Conservation (phyloP, 345 rosid species). For the Ricinus communis region DNA sequence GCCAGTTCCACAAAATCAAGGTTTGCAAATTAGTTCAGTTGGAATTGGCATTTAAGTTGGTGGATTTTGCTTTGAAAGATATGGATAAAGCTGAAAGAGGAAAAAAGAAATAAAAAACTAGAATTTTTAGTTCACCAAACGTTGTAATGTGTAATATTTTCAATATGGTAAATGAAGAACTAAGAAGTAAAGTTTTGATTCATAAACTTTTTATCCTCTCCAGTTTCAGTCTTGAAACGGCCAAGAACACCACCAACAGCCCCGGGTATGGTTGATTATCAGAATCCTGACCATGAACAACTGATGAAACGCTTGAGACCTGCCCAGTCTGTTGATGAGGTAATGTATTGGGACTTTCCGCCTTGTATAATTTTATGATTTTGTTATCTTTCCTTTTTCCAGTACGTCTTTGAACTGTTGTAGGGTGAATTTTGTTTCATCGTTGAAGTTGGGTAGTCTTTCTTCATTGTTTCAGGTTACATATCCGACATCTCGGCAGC, state of each 20-base stretch:
- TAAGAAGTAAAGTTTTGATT: constrained; percentile 16
- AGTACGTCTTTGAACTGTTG: constrained; percentile 16
- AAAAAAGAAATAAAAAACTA: too few species aligned
- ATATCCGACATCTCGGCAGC: constrained; percentile 58
- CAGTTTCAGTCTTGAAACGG: constrained; percentile 66
- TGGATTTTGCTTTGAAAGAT: background rate
- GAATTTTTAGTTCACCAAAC: too few species aligned
- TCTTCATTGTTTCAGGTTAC: constrained; percentile 52
- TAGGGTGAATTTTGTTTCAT: background rate
- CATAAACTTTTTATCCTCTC: constrained; percentile 18
- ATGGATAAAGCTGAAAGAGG: background rate
- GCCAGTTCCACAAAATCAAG: constrained; percentile 76
- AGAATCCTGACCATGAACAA: constrained; percentile 69
- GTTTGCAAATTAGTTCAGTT: constrained; percentile 34
- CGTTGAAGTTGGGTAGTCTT: constrained; percentile 8
- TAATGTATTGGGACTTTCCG: constrained; percentile 23
- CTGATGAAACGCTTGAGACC: constrained; percentile 81
- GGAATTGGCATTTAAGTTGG: background rate
- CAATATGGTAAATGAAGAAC: background rate
- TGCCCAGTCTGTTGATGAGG: constrained; percentile 80
- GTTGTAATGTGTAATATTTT: background rate
- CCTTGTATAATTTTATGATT: constrained; percentile 13
- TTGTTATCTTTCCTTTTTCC: constrained; percentile 7
- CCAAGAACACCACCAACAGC: constrained; percentile 71
- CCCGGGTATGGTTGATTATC: constrained; percentile 80